A percentile compares a stretch with the other conserved stretches of the same genome.
Conservation (phyloP, 1,284 basidiomycete genomes). For the Ustilago tritici region DNA sequence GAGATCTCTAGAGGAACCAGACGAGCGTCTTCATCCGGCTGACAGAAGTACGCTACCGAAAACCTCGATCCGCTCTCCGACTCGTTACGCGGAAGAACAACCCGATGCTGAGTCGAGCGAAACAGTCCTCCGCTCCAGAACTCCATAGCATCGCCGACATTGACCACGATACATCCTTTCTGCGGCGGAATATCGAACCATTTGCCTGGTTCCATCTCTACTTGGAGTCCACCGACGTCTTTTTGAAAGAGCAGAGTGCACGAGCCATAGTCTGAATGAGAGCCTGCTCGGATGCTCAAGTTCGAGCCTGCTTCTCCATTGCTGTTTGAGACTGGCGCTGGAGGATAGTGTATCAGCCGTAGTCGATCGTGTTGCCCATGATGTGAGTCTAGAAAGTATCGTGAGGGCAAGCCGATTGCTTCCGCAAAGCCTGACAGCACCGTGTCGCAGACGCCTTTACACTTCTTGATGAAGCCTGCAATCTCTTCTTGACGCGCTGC, state of each 20-base stretch:
- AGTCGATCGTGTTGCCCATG: constrained; percentile 56
- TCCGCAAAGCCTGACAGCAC: constrained; percentile 52
- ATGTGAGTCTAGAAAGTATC: constrained; percentile 41
- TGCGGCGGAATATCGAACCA: constrained; percentile 82
- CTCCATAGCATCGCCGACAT: constrained; percentile 81
- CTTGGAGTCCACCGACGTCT: constrained; percentile 84
- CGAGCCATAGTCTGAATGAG: constrained; percentile 79
- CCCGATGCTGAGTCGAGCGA: constrained; percentile 59
- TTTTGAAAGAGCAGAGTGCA: constrained; percentile 87
- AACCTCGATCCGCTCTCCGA: constrained; percentile 49
- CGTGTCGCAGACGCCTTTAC: constrained; percentile 40
- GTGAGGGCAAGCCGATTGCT: constrained; percentile 40
- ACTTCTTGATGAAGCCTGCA: constrained; percentile 43
- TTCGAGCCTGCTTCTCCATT: neutral
- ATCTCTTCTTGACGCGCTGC: constrained; percentile 20
- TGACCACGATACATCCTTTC: constrained; percentile 84
- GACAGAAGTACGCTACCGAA: constrained; percentile 62
- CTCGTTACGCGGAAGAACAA: constrained; percentile 50
- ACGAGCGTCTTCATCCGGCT: constrained; percentile 54
- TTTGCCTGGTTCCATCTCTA: constrained; percentile 64
- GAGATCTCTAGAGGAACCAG: constrained; percentile 42
- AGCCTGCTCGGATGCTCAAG: constrained; percentile 55
- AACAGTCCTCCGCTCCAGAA: constrained; percentile 60
- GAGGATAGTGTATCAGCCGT: constrained; percentile 62
- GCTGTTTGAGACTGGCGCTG: constrained; percentile 21